Evolutionary conservation across 192 early-diverging fungal species (phyloP).

Genomic region (Entomortierella beljakovae): DNA sequence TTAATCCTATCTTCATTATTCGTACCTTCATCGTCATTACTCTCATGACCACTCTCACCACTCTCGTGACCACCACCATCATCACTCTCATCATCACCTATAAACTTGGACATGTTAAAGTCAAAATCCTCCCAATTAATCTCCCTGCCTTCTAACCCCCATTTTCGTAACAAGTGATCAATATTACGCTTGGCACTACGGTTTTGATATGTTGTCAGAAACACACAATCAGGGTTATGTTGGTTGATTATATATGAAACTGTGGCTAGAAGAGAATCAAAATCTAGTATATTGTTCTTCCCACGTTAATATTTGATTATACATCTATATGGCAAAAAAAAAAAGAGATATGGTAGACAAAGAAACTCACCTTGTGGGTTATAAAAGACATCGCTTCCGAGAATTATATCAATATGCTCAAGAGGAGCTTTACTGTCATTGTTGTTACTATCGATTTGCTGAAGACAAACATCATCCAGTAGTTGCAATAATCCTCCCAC

Average conservation of each 20-base stretch:
- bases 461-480: constrained; percentile 32
- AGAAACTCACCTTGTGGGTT: constrained; percentile 59
- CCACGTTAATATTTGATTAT: too few species aligned
- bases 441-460: not conserved
- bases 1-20: constrained; percentile 1
- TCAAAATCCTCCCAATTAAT: constrained; percentile 54
- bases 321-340: too few species aligned
- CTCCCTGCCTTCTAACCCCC: constrained; percentile 58
- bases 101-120: constrained; percentile 53
- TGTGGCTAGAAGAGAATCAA: constrained; percentile 74
- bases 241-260: constrained; percentile 67
- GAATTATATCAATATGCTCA: constrained; percentile 56
- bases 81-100: not conserved
- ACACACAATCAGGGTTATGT: constrained; percentile 63
- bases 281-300: too few species aligned
- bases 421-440: too few species aligned
- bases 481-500: constrained; percentile 54
- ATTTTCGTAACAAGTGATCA: constrained; percentile 71
- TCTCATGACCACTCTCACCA: not conserved
- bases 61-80: not conserved
- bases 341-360: not conserved
- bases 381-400: constrained; percentile 71
- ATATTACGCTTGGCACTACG: constrained; percentile 73
- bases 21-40: not conserved
- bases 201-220: constrained; percentile 82